Evolutionary conservation across 2,329 filamentous ascomycete genomes (phyloP), one percentile per base, ranked within the genome.

Genomic region (Elsinoe batatas): DNA sequence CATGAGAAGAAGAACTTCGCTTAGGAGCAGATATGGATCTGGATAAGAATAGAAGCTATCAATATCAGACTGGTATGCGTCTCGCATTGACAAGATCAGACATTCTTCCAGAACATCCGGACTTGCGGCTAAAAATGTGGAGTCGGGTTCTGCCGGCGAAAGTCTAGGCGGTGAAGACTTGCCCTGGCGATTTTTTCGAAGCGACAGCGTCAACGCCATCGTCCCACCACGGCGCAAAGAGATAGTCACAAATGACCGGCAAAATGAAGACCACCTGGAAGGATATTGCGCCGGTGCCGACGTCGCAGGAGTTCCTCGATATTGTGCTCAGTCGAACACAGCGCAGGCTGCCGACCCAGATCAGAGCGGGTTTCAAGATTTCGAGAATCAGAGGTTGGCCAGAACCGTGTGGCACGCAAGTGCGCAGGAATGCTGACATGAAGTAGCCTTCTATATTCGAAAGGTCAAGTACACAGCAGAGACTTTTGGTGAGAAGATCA

Each of bases 381-480:
- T 88, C 83, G 69, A 84, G 91, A 80, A 96, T 97, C 67, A 80
- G 91, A 74, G 58, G 57, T 60, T 40, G 72, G 75, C 77, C 68
- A 61, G 62, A 7, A 17, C 22, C 10, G 13, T n/a, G 22, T 32
- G 8, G 10, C 15, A 33, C 11, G 18, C 26, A 49, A n/a, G 6
- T 20, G 35, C 44, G 22, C 3, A 36, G 35, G n/a, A 13, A 61
- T 53, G 56, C 58, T 67, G 50, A 63, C 5, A 44, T 12, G 5
- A 15, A 18, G 59, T 58, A 84, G 86, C 82, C 50, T 97, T 97
- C 76, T 97, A 97, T 73, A 96, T 91, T 44, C 80, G 93, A 71
- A 97, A 97, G 75, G 91, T 96, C 79, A 97, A 97, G 74, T 98
- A 90, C 74, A 96, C 93, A 5, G 85, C 91, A 68, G 93, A 98